Evolutionary conservation across 345 rosid genomes (phyloP).

Genomic region (Melaleuca alternifolia): DNA sequence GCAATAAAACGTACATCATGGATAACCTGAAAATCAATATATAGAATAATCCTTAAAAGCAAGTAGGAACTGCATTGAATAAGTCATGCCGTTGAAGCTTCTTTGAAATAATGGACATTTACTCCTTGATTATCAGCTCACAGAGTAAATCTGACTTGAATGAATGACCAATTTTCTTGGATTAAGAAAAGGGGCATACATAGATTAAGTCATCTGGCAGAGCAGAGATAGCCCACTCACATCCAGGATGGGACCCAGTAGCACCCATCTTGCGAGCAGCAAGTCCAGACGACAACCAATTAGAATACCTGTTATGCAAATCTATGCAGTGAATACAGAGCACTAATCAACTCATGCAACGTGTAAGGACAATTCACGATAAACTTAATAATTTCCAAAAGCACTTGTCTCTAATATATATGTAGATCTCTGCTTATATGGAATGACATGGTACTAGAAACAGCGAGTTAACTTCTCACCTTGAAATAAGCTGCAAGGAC

Average conservation of each 20-base stretch:
- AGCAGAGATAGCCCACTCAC: slow-evolving; percentile 86
- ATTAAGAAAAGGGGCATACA: slow-evolving; percentile 25
- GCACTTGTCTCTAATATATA: background rate
- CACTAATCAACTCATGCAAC: background rate
- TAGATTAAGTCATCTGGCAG: slow-evolving; percentile 69
- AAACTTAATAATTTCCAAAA: background rate
- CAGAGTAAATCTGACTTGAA: background rate
- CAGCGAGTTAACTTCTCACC: slow-evolving; percentile 30
- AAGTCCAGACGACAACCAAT: slow-evolving; percentile 83
- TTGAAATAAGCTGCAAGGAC: slow-evolving; percentile 84
- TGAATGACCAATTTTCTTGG: background rate
- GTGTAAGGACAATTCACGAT: background rate
- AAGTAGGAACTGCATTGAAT: background rate
- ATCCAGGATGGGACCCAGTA: slow-evolving; percentile 50
- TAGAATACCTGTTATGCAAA: slow-evolving; percentile 45
- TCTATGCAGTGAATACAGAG: background rate
- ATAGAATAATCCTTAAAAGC: slow-evolving; percentile 3
- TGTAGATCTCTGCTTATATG: background rate
- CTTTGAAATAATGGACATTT: background rate
- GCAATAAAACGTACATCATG: slow-evolving; percentile 65
- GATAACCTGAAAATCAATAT: slow-evolving; percentile 60
- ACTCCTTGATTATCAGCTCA: background rate
- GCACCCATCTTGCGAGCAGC: slow-evolving; percentile 47
- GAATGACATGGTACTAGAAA: background rate
- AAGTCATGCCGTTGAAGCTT: background rate